phyloP scores from a whole-genome alignment of 202 grass and related monocot genomes.

The Panicum virgatum region DNA sequence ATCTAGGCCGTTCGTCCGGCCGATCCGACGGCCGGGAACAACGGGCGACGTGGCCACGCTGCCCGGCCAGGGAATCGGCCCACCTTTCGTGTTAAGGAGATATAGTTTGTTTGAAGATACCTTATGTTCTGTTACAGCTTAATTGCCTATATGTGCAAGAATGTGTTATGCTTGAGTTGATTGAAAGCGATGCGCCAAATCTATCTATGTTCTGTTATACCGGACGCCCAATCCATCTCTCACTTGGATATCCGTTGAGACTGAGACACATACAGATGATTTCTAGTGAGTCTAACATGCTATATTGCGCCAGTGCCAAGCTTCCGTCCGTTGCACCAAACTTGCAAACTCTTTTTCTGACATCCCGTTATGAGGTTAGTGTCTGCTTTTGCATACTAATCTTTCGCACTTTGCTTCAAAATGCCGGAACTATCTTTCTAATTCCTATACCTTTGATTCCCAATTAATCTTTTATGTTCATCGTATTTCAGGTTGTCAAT shows the following conservation, averaged over 20 bases:
- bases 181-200: not conserved
- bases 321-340: slow-evolving; percentile 19
- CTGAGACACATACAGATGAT: not conserved
- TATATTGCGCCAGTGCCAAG: not conserved
- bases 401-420: no score
- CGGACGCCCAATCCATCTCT: not conserved
- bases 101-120: slow-evolving; percentile 5
- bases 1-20: no score
- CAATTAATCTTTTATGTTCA: no score
- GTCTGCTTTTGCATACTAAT: not conserved
- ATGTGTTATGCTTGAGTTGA: not conserved
- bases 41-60: no score
- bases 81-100: fast-evolving
- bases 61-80: no score
- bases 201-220: not conserved
- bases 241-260: not conserved
- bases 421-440: no score
- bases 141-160: not conserved
- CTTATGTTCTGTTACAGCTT: not conserved
- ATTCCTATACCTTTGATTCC: no score
- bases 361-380: not conserved
- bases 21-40: no score
- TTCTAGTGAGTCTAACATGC: not conserved
- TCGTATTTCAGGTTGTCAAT: no score
- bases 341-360: not conserved